Evolutionary conservation across 768 basidiomycete species (phyloP), one percentile per base, ranked within the genome.

Genomic region (Mycena floridula): DNA sequence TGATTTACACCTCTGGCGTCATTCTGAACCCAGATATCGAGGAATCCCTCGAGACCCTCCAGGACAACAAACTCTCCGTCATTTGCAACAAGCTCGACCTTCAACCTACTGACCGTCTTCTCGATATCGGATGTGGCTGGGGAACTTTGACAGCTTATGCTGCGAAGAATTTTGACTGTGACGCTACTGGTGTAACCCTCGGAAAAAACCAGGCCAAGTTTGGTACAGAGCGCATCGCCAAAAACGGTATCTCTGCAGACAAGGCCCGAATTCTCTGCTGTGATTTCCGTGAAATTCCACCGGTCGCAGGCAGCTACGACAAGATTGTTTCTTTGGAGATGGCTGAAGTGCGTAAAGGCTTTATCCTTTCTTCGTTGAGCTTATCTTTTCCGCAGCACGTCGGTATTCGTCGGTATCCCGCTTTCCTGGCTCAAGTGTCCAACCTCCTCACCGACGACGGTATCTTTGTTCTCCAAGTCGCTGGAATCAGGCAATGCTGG

Each of bases 301-400:
- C 45, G 63, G 67, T 38, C 43, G 23, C 30, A 66, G 82, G 84
- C 42, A 79, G 80, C 46, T 99, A 87, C 59, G 84, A 82, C 57
- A 98, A 98, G 73, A 98, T 99, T 43, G 92, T 95, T 40, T 85
- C 82, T 49, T 74, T 99, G 49, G 96, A 99, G 63, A 98, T 98
- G 95, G 95, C 95, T 15, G 96, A 99, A 77, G 86, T 87, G 47
- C 18, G 72, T 25, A 1, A 8, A 23, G 7, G 11, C 1, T 18
- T 43, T 21, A 5, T 24, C 21, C 13, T 45, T 25, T 28, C 25
- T 25, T 40, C 35, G 40, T 24, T 28, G 20, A 44, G 40, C 2
- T 46, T 37, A 32, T 40, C 36, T 13, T n/a, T n/a, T n/a, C n/a
- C n/a, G n/a, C 48, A 88, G 82, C 96, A 99, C 60, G 96, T 99